Evolutionary conservation across 352 stramenopile genomes (phyloP), one percentile per base, ranked within the genome.

Genomic region (Globisporangium camurandrum): DNA sequence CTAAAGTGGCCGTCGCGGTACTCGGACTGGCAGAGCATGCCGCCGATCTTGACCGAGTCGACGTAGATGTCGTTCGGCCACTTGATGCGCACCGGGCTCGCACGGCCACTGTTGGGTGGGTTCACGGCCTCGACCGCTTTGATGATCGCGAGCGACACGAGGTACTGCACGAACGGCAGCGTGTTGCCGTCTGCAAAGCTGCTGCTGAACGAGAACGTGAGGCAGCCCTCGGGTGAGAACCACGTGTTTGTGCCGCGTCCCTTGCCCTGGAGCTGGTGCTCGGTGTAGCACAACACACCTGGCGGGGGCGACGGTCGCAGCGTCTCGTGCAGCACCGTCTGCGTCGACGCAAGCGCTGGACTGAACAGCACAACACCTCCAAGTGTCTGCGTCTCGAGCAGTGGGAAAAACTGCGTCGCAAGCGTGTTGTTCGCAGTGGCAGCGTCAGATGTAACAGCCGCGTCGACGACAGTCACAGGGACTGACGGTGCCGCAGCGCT

Each of bases 1-100:
- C 64, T 73, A 62, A 95, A 96, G 43, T 66, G 62, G 34, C 75
- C 69, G 57, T 95, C 68, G 36, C 67, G 64, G 61, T 82, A 95
- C 62, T 92, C 78, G 37, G 83, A 95, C 59, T 96, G 86, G 57
- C 85, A 96, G 22, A 96, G 58, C 46, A 96, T 93, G 31, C 86
- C 86, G 54, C 79, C 84, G 55, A 96, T 93, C 64, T 96, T 96
- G 67, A 85, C 69, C 49, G 77, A 76, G 55, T 93, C 69, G 27
- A 77, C 84, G 64, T 96, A 96, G 34, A 96, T 95, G 62, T 96
- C 86, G 59, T 96, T 96, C 22, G 86, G 86, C 86, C 86, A 96
- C 62, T 96, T 96, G 72, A 96, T 96, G 53, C 69, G 71, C 51
- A 95, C 84, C 31, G 78, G 64, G 24, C 72, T 84, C 4, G 52